Evolutionary conservation across 768 basidiomycete genomes (phyloP), one percentile per base, ranked within the genome.

Genomic region (Suillus placidus): DNA sequence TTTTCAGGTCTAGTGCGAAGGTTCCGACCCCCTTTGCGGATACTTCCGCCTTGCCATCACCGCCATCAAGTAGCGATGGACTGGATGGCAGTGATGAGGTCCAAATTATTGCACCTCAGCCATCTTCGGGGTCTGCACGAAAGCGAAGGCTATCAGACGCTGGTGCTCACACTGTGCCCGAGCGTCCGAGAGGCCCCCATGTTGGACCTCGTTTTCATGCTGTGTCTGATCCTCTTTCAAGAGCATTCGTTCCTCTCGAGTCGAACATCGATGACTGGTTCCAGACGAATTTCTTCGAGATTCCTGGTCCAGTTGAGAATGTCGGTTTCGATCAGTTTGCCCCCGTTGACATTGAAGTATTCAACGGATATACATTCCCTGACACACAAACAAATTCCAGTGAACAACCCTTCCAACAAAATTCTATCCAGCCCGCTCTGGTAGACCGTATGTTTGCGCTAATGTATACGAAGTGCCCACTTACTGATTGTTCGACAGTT

Each of bases 111-210:
- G n/a, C 61, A 26, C 52, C 45, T 43, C 63, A 57, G 0, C 10
- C 16, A 18, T 4, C 23, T 34, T 34, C 54, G 34, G n/a, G 42
- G n/a, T 47, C 61, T 65, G 68, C 70, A 1, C 67, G 65, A 55
- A 82, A 83, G 66, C 79, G 82, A 45, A 73, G 78, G 5, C 57
- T 80, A 14, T 83, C 81, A 2, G 77, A 80, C 13, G 64, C 71
- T 3, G 77, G 75, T 9, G 55, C 45, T 2, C 43, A 66, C 0
- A 37, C 47, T 1, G n/a, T 66, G 42, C 42, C 73, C 1, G 81
- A 82, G 43, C 75, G 74, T n/a, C 72, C 75, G 0, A 68, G 72
- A 14, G 67, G 64, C 26, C 65, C 74, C 4, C 40, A 65, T 9
- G 30, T 32, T 0, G 65, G 51, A 20, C 71, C 76, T 1, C 73